phyloP scores from a whole-genome alignment of 2,329 filamentous ascomycete genomes.

The Zymoseptoria passerinii region DNA sequence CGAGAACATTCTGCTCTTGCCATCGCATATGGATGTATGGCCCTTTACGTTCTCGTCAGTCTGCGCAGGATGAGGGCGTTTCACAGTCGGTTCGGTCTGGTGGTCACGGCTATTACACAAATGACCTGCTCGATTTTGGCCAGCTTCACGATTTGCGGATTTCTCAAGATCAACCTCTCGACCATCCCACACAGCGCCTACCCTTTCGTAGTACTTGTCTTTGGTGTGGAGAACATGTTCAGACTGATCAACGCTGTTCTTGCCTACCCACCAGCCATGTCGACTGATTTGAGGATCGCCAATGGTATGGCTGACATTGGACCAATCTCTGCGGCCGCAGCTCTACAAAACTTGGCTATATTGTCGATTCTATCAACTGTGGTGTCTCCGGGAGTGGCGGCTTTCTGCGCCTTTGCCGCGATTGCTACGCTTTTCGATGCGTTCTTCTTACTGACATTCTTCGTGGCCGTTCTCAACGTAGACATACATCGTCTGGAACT shows the following conservation, averaged over 20 bases:
- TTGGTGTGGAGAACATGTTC: constrained; percentile 68
- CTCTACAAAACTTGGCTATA: constrained; percentile 60
- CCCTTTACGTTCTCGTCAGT: constrained; percentile 57
- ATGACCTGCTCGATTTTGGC: constrained; percentile 62
- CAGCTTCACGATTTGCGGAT: constrained; percentile 70
- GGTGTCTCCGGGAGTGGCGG: constrained; percentile 61
- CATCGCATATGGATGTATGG: constrained; percentile 56
- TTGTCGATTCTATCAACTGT: constrained; percentile 57
- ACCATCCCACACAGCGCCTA: constrained; percentile 67
- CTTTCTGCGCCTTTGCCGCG: constrained; percentile 68
- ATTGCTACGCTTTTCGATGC: constrained; percentile 70
- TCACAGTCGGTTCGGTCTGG: constrained; percentile 65
- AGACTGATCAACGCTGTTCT: constrained; percentile 71
- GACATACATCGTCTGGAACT: constrained; percentile 70
- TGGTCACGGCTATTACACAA: constrained; percentile 61
- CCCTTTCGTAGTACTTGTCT: constrained; percentile 65
- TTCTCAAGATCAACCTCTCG: constrained; percentile 66
- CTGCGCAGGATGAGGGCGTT: constrained; percentile 63
- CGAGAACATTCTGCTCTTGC: constrained; percentile 57
- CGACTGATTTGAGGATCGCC: constrained; percentile 60
- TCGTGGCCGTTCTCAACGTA: constrained; percentile 68
- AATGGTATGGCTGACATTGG: constrained; percentile 67
- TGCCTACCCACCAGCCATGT: constrained; percentile 59
- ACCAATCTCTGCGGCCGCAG: constrained; percentile 59
- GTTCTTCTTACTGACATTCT: constrained; percentile 71